A percentile compares a stretch with the other conserved stretches of the same genome.
These are phyloP conservation scores for Fraxinus albicans DNA, from an alignment of 305 asterid species.

Conservation along the genomic window DNA sequence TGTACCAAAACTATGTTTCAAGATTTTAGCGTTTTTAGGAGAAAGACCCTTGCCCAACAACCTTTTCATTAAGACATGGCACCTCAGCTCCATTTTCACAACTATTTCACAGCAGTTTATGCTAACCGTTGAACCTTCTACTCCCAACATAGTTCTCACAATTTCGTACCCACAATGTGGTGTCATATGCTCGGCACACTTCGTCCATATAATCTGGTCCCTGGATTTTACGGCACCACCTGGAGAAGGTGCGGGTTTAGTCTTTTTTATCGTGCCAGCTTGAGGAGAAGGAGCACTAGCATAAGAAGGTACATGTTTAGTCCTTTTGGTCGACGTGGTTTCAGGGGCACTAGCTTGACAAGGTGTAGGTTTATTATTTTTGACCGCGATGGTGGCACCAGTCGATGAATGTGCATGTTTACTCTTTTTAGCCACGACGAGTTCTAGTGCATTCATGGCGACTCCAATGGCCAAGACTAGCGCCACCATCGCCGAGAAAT, in stretches of 20 bases:
- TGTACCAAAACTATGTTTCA: background rate
- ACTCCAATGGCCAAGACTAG: background rate
- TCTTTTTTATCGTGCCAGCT: background rate
- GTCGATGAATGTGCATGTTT: background rate
- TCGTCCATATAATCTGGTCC: background rate
- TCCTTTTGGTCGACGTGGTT: background rate
- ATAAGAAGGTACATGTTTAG: background rate
- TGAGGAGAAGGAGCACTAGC: background rate
- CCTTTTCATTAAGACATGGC: background rate
- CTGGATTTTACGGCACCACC: background rate
- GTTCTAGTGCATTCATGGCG: background rate
- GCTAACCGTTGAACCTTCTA: background rate
- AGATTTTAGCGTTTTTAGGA: background rate
- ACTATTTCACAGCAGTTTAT: background rate
- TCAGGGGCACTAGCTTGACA: background rate
- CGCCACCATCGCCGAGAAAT: background rate
- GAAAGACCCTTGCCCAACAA: background rate
- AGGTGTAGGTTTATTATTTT: background rate
- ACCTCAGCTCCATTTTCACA: background rate
- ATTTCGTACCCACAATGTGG: background rate
- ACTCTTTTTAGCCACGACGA: background rate
- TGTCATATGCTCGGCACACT: background rate
- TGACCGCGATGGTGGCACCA: background rate
- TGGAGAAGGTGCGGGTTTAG: background rate
- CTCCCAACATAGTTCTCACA: background rate